Evolutionary conservation across 495 filamentous ascomycete genomes (phyloP).

Genomic region (Aspergillus incahuasiensis): DNA sequence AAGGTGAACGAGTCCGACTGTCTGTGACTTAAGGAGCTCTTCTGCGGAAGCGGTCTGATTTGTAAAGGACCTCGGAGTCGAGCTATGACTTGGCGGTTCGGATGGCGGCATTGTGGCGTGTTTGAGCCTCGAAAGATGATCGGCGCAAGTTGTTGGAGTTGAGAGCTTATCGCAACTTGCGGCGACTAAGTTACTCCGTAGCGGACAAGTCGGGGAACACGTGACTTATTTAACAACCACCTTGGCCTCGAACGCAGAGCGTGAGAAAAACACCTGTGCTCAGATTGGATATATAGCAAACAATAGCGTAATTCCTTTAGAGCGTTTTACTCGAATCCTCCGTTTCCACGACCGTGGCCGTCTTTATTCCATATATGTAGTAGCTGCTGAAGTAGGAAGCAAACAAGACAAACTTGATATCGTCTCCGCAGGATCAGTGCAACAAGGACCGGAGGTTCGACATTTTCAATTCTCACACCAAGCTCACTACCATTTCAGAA

Average conservation of each 20-base stretch:
- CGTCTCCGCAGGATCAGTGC: slow-evolving; percentile 15
- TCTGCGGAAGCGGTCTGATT: slow-evolving; percentile 76
- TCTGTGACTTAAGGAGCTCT: slow-evolving; percentile 86
- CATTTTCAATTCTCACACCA: slow-evolving; percentile 16
- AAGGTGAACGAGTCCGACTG: slow-evolving; percentile 86
- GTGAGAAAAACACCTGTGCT: no score
- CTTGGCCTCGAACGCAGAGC: neutral
- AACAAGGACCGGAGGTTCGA: slow-evolving; percentile 15
- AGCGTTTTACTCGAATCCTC: neutral
- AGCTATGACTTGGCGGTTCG: slow-evolving; percentile 34
- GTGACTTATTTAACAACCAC: neutral
- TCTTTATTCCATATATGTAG: neutral
- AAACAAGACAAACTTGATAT: slow-evolving; percentile 36
- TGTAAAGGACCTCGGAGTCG: slow-evolving; percentile 58
- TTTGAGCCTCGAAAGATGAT: neutral
- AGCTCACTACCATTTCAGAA: slow-evolving; percentile 15
- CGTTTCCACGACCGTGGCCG: neutral
- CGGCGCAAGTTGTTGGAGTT: neutral
- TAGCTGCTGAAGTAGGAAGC: slow-evolving; percentile 10
- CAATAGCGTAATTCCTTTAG: no score
- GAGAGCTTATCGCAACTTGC: neutral
- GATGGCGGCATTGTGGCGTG: slow-evolving; percentile 29
- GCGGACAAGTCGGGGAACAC: slow-evolving; percentile 2
- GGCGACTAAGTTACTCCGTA: no score
- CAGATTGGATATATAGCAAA: no score